These are phyloP conservation scores for Carex pumila DNA, from an alignment of 176 grass and related monocot species.

Conservation along the genomic window DNA sequence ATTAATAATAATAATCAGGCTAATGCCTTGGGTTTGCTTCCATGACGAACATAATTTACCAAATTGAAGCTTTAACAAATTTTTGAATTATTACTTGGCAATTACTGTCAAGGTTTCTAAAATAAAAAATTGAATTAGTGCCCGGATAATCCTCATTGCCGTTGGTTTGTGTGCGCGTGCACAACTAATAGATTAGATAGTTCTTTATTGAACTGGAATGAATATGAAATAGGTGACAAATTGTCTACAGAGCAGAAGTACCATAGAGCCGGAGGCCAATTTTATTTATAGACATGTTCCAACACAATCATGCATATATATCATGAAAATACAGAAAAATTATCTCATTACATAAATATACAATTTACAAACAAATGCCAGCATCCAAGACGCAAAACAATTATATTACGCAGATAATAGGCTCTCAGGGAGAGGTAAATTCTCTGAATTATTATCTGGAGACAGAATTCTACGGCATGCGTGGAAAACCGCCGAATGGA, in stretches of 20 bases:
- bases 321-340: neutral
- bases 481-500: conserved; percentile 67
- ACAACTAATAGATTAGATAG: neutral
- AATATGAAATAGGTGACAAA: neutral
- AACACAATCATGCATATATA: neutral
- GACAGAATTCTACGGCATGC: conserved; percentile 68
- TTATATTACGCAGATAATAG: conserved; percentile 45
- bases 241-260: neutral
- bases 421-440: conserved; percentile 42
- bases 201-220: neutral
- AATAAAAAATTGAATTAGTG: no score
- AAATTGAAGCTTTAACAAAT: no score
- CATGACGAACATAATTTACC: no score
- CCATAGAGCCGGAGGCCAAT: neutral
- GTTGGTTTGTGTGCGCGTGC: neutral
- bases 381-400: neutral
- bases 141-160: neutral
- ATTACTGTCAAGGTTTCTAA: no score
- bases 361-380: conserved; percentile 6
- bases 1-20: no score
- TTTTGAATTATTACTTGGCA: no score
- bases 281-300: conserved; percentile 7
- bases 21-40: no score
- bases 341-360: neutral
- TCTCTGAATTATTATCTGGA: conserved; percentile 26